Evolutionary conservation across 2,329 filamentous ascomycete genomes (phyloP).

Genomic region (Juglanconis oblonga): DNA sequence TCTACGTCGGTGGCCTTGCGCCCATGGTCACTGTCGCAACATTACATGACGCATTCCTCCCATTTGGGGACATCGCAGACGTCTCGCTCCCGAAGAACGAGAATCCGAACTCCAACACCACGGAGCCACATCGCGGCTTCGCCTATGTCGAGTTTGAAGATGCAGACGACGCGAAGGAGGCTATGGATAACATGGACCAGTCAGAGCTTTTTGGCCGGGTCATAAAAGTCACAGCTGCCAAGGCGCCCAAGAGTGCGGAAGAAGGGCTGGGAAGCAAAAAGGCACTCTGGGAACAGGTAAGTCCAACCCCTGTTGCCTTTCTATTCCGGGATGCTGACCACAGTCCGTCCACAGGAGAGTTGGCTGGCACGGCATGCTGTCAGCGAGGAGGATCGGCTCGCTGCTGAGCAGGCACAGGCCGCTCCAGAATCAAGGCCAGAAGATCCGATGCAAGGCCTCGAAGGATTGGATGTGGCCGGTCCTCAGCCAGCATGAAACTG

Average conservation of each 20-base stretch:
- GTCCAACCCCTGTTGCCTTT: constrained; percentile 26
- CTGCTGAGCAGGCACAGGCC: constrained; percentile 50
- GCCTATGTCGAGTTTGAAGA: constrained; percentile 95
- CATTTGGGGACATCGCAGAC: constrained; percentile 93
- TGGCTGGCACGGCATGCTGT: constrained; percentile 89
- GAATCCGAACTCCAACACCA: constrained; percentile 72
- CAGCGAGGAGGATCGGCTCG: constrained; percentile 71
- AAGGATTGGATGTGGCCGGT: constrained; percentile 90
- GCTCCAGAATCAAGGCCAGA: constrained; percentile 52
- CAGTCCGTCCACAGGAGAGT: constrained; percentile 63
- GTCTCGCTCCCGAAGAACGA: constrained; percentile 89
- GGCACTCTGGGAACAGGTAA: constrained; percentile 94
- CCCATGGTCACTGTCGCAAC: constrained; percentile 71
- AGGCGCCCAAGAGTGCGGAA: constrained; percentile 82
- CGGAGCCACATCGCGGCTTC: constrained; percentile 83
- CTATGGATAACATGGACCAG: constrained; percentile 99
- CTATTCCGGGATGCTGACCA: constrained; percentile 17
- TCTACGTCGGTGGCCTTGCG: constrained; percentile 89
- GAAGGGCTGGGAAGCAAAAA: constrained; percentile 90
- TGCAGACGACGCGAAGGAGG: constrained; percentile 81
- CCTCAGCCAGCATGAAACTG: constrained; percentile 63
- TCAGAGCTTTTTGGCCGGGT: constrained; percentile 90
- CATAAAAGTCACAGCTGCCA: constrained; percentile 88
- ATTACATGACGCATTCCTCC: constrained; percentile 88
- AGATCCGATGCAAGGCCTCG: constrained; percentile 94